Base-by-base conservation (phyloP, 805 yeast species). In the Sugiyamaella marilandica region DNA sequence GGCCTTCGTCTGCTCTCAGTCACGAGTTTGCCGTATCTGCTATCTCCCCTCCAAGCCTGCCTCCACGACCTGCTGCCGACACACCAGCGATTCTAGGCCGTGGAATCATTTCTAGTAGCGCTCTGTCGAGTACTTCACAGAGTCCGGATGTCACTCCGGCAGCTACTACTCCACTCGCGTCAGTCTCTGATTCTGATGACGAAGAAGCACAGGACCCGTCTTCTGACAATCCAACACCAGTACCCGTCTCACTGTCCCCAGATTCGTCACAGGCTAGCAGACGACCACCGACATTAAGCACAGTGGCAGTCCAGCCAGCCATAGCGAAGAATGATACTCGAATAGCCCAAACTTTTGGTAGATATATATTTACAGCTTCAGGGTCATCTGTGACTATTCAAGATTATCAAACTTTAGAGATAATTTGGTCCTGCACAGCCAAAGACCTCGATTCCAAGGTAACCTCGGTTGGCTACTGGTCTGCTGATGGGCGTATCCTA, bases 211-310 rank as follows among this genome's bases (percentile, higher is more conserved):
- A n/a, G 5, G 36, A 43, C n/a, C 4, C 24, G 14, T 19, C 14
- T 16, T 19, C 51, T 8, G 29, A 16, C 16, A 10, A 36, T 39
- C 24, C 16, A 10, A 11, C 35, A 18, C 26, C 34, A 48, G n/a
- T 14, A n/a, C 54, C 31, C 32, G 14, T 11, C 14, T 32, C 24
- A 5, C 29, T 21, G 24, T 51, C 35, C 10, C 37, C 52, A 14
- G 39, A 41, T 21, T 29, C 50, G 19, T 33, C 55, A 4, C 46
- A 49, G 48, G 50, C 65, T 18, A 67, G 65, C 52, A 54, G 70
- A 19, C 50, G 64, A 34, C 65, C 68, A 3, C 70, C 70, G 1
- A 45, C 55, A 2, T 55, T 57, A 46, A 58, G 56, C 31, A 63
- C 64, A 2, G 53, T 53, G 21, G 49, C 60, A 29, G 59, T 60